phyloP scores from a whole-genome alignment of 805 yeast genomes.

The Jamesozyma rosinii region DNA sequence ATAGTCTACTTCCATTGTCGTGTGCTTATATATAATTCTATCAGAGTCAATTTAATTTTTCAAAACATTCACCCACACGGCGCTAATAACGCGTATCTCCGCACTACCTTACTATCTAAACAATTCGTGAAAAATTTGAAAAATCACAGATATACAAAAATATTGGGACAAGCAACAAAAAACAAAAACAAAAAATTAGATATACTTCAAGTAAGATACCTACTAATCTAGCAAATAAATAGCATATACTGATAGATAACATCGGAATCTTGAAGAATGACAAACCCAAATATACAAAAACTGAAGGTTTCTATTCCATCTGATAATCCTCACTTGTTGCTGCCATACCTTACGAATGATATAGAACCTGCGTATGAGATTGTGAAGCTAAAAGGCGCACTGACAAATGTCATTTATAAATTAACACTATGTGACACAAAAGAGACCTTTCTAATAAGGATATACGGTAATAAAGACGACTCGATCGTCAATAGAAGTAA shows the following conservation, averaged over 20 bases:
- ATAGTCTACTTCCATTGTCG: no score
- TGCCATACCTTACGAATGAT: constrained; percentile 5
- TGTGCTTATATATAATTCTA: no score
- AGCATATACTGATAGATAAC: no score
- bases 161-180: neutral
- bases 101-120: no score
- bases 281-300: neutral
- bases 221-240: no score
- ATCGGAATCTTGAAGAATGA: no score
- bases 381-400: constrained; percentile 73
- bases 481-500: constrained; percentile 71
- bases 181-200: no score
- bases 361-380: neutral
- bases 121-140: neutral
- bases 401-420: constrained; percentile 79
- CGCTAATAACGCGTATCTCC: no score
- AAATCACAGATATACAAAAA: neutral
- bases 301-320: constrained; percentile 6
- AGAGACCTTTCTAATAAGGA: constrained; percentile 46
- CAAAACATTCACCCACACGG: no score
- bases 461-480: constrained; percentile 80
- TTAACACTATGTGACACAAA: constrained; percentile 34
- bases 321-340: constrained; percentile 5
- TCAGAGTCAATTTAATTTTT: no score
- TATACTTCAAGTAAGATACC: no score